Evolutionary conservation across 129 eudicot genomes (phyloP).

Genomic region (Kitagawia praeruptora): DNA sequence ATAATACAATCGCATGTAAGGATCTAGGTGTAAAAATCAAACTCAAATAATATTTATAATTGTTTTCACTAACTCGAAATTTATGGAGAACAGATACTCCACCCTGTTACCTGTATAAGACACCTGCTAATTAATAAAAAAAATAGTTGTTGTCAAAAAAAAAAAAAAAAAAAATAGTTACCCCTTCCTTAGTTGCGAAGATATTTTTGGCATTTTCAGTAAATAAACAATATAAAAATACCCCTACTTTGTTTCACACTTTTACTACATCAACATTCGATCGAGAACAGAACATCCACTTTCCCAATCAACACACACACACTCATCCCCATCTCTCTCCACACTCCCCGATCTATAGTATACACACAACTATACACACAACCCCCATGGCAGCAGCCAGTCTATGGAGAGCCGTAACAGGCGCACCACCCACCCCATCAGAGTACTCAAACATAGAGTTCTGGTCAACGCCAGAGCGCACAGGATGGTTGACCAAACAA

Average conservation of each 20-base stretch:
- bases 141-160: too few species aligned
- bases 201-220: neutral
- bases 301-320: neutral
- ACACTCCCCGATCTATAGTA: neutral
- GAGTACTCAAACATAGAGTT: constrained; percentile 22
- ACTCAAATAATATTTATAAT: too few species aligned
- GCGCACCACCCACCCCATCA: constrained; percentile 12
- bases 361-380: neutral
- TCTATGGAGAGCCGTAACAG: constrained; percentile 16
- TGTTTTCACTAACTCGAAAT: too few species aligned
- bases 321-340: neutral
- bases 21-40: too few species aligned
- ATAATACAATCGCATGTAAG: too few species aligned
- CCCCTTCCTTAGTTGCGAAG: too few species aligned
- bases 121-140: too few species aligned
- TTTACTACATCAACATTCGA: neutral
- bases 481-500: constrained; percentile 45
- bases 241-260: neutral
- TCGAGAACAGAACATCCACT: neutral
- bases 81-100: too few species aligned
- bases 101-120: too few species aligned
- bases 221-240: neutral
- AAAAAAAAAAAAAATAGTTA: too few species aligned
- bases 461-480: constrained; percentile 34
- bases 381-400: neutral